These are phyloP conservation scores for Colletotrichum falcatum DNA, from an alignment of 2,329 filamentous ascomycete genomes.

Conservation along the genomic window DNA sequence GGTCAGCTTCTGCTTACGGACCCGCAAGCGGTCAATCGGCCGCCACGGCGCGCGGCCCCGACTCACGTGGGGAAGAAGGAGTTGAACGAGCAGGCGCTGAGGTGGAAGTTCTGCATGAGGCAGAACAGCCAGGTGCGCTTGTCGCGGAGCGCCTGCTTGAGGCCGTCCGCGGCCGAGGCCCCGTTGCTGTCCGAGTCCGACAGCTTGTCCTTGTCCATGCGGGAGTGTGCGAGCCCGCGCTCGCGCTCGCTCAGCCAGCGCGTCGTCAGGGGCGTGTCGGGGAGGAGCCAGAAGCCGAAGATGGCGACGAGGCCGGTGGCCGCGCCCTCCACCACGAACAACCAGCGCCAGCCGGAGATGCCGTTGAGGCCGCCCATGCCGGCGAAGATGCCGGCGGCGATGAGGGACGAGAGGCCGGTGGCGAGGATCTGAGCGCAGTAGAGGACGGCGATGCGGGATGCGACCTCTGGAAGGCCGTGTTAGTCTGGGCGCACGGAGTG, in stretches of 20 bases:
- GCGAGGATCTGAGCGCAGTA: slow-evolving; percentile 73
- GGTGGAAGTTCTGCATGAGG: slow-evolving; percentile 67
- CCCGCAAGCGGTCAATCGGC: too few relatives aligned
- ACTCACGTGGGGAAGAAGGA: slow-evolving; percentile 58
- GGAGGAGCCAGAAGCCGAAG: slow-evolving; percentile 67
- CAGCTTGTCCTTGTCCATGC: slow-evolving; percentile 64
- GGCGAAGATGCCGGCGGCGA: slow-evolving; percentile 72
- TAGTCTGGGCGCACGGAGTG: neutral
- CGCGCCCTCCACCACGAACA: slow-evolving; percentile 69
- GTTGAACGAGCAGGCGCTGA: slow-evolving; percentile 61
- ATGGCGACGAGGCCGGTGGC: slow-evolving; percentile 71
- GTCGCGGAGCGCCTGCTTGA: slow-evolving; percentile 62
- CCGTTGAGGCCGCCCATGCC: slow-evolving; percentile 68
- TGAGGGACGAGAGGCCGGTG: slow-evolving; percentile 74
- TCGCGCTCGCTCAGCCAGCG: slow-evolving; percentile 60
- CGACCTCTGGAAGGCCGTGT: slow-evolving; percentile 60
- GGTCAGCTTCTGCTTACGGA: neutral
- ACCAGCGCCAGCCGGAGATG: slow-evolving; percentile 73
- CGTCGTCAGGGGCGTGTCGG: slow-evolving; percentile 54
- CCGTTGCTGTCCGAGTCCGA: slow-evolving; percentile 54
- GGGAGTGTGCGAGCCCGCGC: slow-evolving; percentile 58
- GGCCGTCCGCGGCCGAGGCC: slow-evolving; percentile 59
- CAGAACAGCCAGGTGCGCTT: slow-evolving; percentile 65
- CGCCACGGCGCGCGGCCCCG: too few relatives aligned
- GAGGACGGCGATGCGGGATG: slow-evolving; percentile 68